Percentiles rank a stretch among this genome's conserved stretches.
These are phyloP conservation scores for Nectriaceae sp. DNA, from an alignment of 2,329 filamentous ascomycete species.

Conservation along the genomic window DNA sequence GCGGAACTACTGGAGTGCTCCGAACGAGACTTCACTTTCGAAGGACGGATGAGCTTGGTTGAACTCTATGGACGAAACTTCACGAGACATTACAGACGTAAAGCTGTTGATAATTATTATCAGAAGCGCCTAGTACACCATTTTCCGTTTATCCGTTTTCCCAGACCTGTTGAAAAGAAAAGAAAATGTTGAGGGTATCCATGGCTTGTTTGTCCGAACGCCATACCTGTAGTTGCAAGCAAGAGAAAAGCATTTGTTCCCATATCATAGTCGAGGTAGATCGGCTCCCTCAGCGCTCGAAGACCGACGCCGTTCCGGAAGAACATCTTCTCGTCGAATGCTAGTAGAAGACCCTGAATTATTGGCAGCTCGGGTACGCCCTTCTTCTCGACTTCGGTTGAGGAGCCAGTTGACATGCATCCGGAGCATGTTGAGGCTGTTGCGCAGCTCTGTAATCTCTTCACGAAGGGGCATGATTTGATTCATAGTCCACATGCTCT, in stretches of 20 bases:
- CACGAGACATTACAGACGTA: too few species aligned
- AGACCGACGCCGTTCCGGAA: slow-evolving; percentile 40
- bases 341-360: slow-evolving; percentile 30
- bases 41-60: too few species aligned
- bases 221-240: slow-evolving; percentile 2
- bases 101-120: too few species aligned
- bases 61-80: too few species aligned
- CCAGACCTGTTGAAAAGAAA: too few species aligned
- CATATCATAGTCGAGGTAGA: slow-evolving; percentile 37
- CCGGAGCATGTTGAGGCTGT: slow-evolving; percentile 57
- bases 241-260: background rate
- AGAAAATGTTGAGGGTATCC: too few species aligned
- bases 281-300: slow-evolving; percentile 38
- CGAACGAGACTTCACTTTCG: too few species aligned
- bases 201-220: slow-evolving; percentile 9
- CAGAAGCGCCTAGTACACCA: too few species aligned
- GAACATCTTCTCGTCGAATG: slow-evolving; percentile 16
- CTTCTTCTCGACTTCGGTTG: slow-evolving; percentile 53
- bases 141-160: background rate
- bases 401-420: slow-evolving; percentile 63
- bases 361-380: slow-evolving; percentile 40
- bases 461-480: slow-evolving; percentile 64
- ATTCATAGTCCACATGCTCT: slow-evolving; percentile 62
- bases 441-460: slow-evolving; percentile 61
- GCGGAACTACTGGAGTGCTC: too few species aligned